Evolutionary conservation across 768 basidiomycete species (phyloP).

Genomic region (Myochromella boudieri): DNA sequence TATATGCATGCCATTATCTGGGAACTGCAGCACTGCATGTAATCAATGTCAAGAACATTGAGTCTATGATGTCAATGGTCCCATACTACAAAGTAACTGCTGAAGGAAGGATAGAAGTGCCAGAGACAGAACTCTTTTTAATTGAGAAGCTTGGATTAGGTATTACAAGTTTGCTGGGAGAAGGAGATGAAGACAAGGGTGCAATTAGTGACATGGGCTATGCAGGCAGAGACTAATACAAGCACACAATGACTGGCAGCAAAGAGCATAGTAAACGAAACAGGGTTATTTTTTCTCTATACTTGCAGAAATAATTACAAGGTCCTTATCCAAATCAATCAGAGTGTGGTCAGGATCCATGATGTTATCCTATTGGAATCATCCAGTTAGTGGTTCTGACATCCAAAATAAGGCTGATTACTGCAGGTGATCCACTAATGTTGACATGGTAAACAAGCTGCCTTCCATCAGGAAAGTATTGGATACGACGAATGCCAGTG

Average conservation of each 20-base stretch:
- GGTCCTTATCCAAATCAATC: neutral
- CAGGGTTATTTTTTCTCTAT: no score
- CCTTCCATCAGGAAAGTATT: neutral
- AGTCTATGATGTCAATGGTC: conserved; percentile 7
- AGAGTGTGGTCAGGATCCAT: neutral
- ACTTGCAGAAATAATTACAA: neutral
- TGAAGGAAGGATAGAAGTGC: neutral
- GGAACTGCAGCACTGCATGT: neutral
- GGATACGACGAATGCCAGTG: neutral
- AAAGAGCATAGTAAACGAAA: no score
- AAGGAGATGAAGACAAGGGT: neutral
- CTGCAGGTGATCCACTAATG: neutral
- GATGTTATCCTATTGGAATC: neutral
- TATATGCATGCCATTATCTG: conserved; percentile 1
- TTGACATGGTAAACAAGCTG: neutral
- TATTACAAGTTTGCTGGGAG: neutral
- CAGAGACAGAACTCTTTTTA: neutral
- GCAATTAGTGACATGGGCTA: neutral
- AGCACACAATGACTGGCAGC: no score
- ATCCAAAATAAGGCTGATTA: neutral
- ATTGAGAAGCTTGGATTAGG: conserved; percentile 4
- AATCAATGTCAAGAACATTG: conserved; percentile 5
- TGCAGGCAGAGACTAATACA: neutral
- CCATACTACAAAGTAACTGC: conserved; percentile 2
- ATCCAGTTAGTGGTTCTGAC: neutral